Base-by-base conservation (phyloP, 805 yeast genomes). In the Teunomyces lycoperdinae region DNA sequence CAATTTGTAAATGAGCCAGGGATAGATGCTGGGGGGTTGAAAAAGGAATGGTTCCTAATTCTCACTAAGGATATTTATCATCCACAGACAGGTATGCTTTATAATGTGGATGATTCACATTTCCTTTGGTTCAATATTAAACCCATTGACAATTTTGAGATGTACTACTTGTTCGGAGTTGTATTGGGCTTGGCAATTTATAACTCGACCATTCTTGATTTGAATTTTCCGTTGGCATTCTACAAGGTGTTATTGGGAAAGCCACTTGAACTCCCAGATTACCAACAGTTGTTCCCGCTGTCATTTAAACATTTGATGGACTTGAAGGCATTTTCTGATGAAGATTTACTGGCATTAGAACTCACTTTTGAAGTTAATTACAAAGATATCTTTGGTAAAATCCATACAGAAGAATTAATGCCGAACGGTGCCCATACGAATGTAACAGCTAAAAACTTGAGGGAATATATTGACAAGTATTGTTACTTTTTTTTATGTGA, bases 21-120 rank as follows among this genome's bases (percentile, higher is more conserved):
- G 0, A 79, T 92, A 17, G 99, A 92, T 69, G 97, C 90, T 0
- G 98, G 99, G 2, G 99, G 99, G 0, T 74, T 92, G 49, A 81
- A 85, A 57, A 91, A 90, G 60, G 99, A 92, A 60, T 92, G 99
- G 99, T 91, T 94, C 64, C 71, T 82, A 42, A 66, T 91, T 34
- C 69, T 94, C 34, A 83, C 87, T 1, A 79, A 79, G 49, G 84
- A 85, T 24, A 63, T 92, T 1, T 87, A 91, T 60, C 79, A 78
- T 57, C 86, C 90, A 1, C 70, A 73, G 42, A 79, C 82, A 29
- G 89, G 89, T 0, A 73, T 90, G 63, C 84, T 94, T 51, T 60
- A 68, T 7, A 79, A 80, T 54, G 79, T 83, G 38, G 87, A 83
- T 16, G 89, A 84, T 51, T 86, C 95, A 8, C 74, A 81, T 43